Evolutionary conservation across 768 basidiomycete genomes (phyloP).

Genomic region (Lactifluus volemus): DNA sequence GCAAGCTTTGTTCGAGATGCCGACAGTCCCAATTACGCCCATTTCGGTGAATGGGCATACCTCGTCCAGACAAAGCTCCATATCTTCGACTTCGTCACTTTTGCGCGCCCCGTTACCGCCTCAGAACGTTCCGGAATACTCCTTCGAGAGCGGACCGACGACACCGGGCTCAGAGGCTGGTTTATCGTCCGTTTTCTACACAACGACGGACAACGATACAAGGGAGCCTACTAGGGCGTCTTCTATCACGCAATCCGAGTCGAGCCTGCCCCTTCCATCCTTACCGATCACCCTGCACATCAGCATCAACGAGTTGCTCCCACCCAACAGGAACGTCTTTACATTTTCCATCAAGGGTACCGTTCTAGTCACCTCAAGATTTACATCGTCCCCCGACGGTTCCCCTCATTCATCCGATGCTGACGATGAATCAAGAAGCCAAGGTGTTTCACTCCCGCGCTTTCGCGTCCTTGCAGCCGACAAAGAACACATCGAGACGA

Average conservation of each 20-base stretch:
- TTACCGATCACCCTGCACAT: conserved; percentile 65
- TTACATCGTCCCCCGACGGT: conserved; percentile 22
- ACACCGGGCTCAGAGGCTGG: conserved; percentile 37
- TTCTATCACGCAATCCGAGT: conserved; percentile 36
- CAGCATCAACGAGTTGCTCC: conserved; percentile 70
- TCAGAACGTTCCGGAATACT: conserved; percentile 58
- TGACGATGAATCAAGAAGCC: conserved; percentile 29
- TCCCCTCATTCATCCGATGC: conserved; percentile 19
- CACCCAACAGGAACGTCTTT: conserved; percentile 55
- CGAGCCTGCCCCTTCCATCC: conserved; percentile 20
- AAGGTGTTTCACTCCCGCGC: conserved; percentile 53
- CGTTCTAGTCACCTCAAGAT: conserved; percentile 46
- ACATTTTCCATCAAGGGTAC: conserved; percentile 59
- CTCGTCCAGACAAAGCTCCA: conserved; percentile 27
- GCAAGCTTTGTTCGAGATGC: conserved; percentile 25
- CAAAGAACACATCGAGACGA: conserved; percentile 45
- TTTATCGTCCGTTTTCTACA: conserved; percentile 34
- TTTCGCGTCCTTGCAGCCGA: conserved; percentile 66
- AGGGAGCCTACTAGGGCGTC: conserved; percentile 33
- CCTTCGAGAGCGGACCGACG: conserved; percentile 59
- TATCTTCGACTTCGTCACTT: conserved; percentile 48
- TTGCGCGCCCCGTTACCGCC: conserved; percentile 67
- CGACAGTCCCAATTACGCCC: conserved; percentile 20
- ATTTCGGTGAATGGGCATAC: conserved; percentile 24
- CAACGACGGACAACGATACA: conserved; percentile 28